These are phyloP conservation scores for Madurella fahalii DNA, from an alignment of 2,329 filamentous ascomycete genomes.

Conservation along the genomic window DNA sequence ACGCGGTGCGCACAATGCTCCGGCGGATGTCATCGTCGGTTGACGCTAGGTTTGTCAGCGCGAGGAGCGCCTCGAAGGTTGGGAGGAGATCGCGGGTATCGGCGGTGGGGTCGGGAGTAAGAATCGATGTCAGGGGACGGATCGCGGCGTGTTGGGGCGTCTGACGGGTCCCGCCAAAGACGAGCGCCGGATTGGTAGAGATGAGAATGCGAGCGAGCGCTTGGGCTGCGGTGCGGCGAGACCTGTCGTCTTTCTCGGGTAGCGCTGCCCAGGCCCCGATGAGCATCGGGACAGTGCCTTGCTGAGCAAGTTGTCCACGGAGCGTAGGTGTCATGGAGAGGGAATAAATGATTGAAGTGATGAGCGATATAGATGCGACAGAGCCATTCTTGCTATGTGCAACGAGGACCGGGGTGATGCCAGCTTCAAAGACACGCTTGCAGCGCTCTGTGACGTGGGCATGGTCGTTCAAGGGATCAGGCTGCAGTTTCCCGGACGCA, in stretches of 20 bases:
- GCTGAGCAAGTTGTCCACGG: conserved; percentile 78
- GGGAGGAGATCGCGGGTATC: conserved; percentile 76
- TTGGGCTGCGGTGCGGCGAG: conserved; percentile 64
- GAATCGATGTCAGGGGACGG: conserved; percentile 71
- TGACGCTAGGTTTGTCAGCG: conserved; percentile 89
- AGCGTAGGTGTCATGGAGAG: conserved; percentile 70
- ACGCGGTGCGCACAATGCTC: conserved; percentile 69
- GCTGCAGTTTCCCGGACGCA: conserved; percentile 62
- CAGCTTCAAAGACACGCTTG: conserved; percentile 71
- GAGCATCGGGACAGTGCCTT: conserved; percentile 85
- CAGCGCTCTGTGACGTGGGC: conserved; percentile 72
- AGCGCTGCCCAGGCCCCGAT: conserved; percentile 66
- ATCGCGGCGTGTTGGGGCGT: conserved; percentile 76
- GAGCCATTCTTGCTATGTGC: conserved; percentile 71
- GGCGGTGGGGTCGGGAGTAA: conserved; percentile 59
- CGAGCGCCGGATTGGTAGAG: conserved; percentile 75
- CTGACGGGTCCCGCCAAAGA: conserved; percentile 75
- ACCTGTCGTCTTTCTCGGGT: conserved; percentile 44
- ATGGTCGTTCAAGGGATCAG: conserved; percentile 70
- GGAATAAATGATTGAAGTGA: conserved; percentile 71
- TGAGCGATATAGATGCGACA: conserved; percentile 64
- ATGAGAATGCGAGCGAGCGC: conserved; percentile 82
- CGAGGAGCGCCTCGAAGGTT: conserved; percentile 84
- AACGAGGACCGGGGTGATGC: conserved; percentile 71
- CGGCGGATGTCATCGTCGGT: conserved; percentile 63